These are phyloP conservation scores for Ophiostoma triangulosporum DNA, from an alignment of 2,329 filamentous ascomycete genomes.

Conservation along the genomic window DNA sequence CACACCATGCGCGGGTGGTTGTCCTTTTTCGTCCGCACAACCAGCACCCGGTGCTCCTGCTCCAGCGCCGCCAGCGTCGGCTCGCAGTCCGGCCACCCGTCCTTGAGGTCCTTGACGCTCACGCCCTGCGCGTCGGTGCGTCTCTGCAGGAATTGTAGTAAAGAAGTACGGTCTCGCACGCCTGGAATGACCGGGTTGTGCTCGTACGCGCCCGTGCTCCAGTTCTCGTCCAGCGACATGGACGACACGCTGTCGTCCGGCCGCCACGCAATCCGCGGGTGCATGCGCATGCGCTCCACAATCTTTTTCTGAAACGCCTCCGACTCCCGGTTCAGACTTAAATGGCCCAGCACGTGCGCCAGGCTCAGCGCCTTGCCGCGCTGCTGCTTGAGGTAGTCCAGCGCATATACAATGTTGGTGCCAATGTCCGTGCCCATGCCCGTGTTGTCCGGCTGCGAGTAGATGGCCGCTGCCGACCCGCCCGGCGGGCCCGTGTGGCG, in stretches of 20 bases:
- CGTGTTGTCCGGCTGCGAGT: constrained; percentile 64
- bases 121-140: constrained; percentile 73
- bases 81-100: constrained; percentile 84
- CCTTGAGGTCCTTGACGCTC: constrained; percentile 79
- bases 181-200: constrained; percentile 72
- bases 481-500: constrained; percentile 19
- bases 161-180: constrained; percentile 62
- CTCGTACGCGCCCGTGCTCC: constrained; percentile 57
- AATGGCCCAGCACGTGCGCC: constrained; percentile 64
- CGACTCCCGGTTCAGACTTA: constrained; percentile 53
- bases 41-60: constrained; percentile 62
- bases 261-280: constrained; percentile 44
- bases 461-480: constrained; percentile 33
- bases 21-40: constrained; percentile 87
- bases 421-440: constrained; percentile 68
- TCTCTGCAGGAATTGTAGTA: constrained; percentile 68
- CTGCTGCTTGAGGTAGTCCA: constrained; percentile 66
- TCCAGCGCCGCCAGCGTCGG: constrained; percentile 68
- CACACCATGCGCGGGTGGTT: constrained; percentile 75
- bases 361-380: constrained; percentile 57
- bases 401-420: constrained; percentile 77
- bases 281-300: constrained; percentile 52
- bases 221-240: constrained; percentile 20
- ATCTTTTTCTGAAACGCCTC: constrained; percentile 51
- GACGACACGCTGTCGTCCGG: constrained; percentile 39